Base-by-base conservation (phyloP, 805 yeast genomes). In the Starmerella floricola region DNA sequence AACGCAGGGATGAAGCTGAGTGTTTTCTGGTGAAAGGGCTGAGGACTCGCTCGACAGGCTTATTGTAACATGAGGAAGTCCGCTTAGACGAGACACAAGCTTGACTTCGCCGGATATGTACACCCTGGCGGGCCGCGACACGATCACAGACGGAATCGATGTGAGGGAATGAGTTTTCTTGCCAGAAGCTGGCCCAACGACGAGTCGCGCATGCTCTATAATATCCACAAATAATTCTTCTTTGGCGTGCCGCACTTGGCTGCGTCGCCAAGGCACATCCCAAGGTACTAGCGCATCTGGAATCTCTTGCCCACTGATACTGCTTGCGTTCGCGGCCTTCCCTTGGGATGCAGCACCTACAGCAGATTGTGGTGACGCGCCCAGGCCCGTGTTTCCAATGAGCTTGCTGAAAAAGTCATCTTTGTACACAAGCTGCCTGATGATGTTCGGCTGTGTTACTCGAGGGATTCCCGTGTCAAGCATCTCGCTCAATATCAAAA, bases 191-290 rank as follows among this genome's bases (percentile, higher is more conserved):
- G n/a, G n/a, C n/a, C 67, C 64, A 18, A 77, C 59, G 0, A 79
- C 67, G 29, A 79, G 70, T 48, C 70, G 71, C 18, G 51, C 45
- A 1, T 69, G 64, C 58, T 88, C 98, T 2, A 69, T 67, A 5
- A 91, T 58, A 60, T 91, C 97, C 8, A 88, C 79, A 57, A 78
- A 85, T 60, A 88, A 68, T 60, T 88, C 97, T 59, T 88, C 85
- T 50, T 77, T 77, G 3, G 83, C 70, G 57, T 83, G 76, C 50
- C 70, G 72, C n/a, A 81, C 79, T 48, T 75, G 72, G 4, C 77
- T 57, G 36, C 73, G 67, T 53, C 97, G 71, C 97, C 97, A 88
- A 1, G 95, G 94, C 8, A 44, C 19, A 27, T 45, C 46, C 55
- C 55, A 49, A 1, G 51, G 44, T 1, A 39, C 44, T 2, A 45